Base-by-base conservation (phyloP, 257 asterid genomes). In the Plantago ovata region DNA sequence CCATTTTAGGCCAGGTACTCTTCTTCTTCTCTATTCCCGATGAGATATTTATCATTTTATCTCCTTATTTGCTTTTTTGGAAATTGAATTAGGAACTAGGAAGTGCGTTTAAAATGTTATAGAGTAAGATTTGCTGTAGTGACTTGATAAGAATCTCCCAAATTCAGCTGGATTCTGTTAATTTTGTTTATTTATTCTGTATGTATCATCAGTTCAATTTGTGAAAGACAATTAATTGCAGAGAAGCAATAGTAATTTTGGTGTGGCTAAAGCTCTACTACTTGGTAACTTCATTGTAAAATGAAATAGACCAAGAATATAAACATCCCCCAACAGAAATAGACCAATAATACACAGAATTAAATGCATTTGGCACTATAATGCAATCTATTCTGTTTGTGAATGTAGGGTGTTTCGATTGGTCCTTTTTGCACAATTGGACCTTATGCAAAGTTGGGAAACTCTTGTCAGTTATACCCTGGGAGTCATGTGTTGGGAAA, bases 391-490 rank as follows among this genome's bases (percentile, higher is more conserved):
- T 58, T 28, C 53, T 33, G 65, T 61, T n/a, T 71, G 28, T 53
- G n/a, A 57, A 36, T 60, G 69, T 69, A 86, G 98, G 97, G 80
- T 54, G 95, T 86, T 66, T 80, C 95, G 10, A 46, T 92, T 62
- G 98, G 97, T 65, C 95, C 97, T 41, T 86, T 88, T 62, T 92
- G 98, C 73, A 79, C 87, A 0, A 62, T 88, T 68, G 98, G 98
- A 42, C 95, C 98, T 72, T 75, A 70, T 1, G 89, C 68, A 4
- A 84, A 77, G 72, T 66, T 92, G 63, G 98, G 98, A 38, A 82
- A 66, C 44, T 67, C 71, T 61, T 92, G 98, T 60, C 78, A 69
- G 53, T 73, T 92, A 44, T 70, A 76, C 63, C 91, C 95, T 19
- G 97, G 97, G 16, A 80, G 91, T 75, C 96, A 92, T 80, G 77